phyloP scores from a whole-genome alignment of 164 flowering plant species.

The Vitis rupestris region DNA sequence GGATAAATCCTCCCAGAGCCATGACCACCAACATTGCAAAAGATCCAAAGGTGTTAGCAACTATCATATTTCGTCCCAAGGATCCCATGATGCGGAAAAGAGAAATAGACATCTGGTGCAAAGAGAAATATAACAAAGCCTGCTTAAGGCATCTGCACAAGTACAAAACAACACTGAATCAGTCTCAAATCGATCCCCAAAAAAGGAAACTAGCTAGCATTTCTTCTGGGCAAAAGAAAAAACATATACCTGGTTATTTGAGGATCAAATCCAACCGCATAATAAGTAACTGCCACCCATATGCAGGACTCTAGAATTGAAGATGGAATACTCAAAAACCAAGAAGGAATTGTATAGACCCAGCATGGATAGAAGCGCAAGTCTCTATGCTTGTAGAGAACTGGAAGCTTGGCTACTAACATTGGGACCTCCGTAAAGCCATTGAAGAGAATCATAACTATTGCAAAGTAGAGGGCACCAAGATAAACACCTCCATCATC shows the following conservation, averaged over 20 bases:
- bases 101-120: conserved; percentile 13
- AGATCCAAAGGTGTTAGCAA: conserved; percentile 97
- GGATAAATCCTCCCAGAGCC: conserved; percentile 91
- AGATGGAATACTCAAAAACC: background rate
- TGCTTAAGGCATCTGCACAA: conserved; percentile 1
- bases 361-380: conserved; percentile 1
- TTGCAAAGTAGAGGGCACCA: background rate
- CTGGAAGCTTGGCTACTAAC: background rate
- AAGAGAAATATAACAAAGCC: background rate
- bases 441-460: background rate
- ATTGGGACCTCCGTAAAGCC: background rate
- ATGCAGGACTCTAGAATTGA: background rate
- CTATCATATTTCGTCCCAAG: conserved; percentile 89
- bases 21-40: conserved; percentile 93
- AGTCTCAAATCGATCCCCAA: background rate
- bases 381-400: conserved; percentile 2
- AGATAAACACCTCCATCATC: conserved; percentile 1
- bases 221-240: background rate
- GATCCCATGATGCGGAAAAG: conserved; percentile 93
- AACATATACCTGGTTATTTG: background rate
- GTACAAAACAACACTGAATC: background rate
- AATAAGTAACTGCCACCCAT: background rate
- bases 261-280: background rate
- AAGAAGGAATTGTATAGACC: background rate
- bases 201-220: too few relatives aligned